phyloP scores from a whole-genome alignment of 805 yeast species.

The Cephaloascus albidus region DNA sequence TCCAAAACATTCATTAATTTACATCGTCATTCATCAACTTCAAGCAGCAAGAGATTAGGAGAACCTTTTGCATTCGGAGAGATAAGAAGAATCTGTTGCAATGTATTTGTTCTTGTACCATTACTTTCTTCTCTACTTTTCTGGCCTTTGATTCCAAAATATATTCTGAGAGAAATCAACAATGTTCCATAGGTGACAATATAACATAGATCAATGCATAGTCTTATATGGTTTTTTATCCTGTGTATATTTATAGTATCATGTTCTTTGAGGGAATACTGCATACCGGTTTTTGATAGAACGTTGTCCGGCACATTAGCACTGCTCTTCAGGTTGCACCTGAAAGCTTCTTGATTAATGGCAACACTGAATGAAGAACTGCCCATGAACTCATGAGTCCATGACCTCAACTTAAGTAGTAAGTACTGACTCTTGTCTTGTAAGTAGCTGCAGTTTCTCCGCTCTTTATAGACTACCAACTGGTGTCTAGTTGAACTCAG shows the following conservation, averaged over 20 bases:
- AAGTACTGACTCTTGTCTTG: too few relatives aligned
- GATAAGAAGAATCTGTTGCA: background rate
- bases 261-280: too few relatives aligned
- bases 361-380: background rate
- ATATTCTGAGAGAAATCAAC: background rate
- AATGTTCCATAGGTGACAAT: background rate
- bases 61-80: background rate
- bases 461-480: too few relatives aligned
- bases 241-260: too few relatives aligned
- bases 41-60: background rate
- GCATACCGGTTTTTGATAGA: background rate
- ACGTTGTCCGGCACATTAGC: background rate
- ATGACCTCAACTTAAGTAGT: too few relatives aligned
- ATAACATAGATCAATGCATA: background rate
- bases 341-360: background rate
- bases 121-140: background rate
- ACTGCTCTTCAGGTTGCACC: background rate
- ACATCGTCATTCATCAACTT: too few relatives aligned
- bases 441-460: too few relatives aligned
- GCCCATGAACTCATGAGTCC: too few relatives aligned
- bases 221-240: too few relatives aligned
- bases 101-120: background rate
- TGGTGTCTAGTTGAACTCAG: too few relatives aligned
- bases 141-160: background rate
- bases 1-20: too few relatives aligned